Evolutionary conservation across 169 alveolate species (phyloP).

Genomic region (Theileria orientalis): DNA sequence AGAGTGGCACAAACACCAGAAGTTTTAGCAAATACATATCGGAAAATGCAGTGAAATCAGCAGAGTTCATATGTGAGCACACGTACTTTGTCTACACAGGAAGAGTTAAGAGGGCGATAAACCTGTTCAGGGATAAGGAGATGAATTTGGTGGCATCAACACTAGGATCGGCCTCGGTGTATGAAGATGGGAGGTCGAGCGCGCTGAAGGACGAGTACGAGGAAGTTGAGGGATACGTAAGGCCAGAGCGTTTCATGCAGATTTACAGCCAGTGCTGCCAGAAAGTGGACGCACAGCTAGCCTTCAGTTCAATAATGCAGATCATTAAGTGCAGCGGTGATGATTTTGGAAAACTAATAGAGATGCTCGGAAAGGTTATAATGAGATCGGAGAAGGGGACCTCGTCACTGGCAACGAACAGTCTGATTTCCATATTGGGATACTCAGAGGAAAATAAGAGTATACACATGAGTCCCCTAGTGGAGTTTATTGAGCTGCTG

Average conservation of each 20-base stretch:
- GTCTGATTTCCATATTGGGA: slow-evolving; percentile 14
- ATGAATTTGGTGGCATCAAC: slow-evolving; percentile 45
- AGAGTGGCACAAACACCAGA: background rate
- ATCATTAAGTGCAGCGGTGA: slow-evolving; percentile 3
- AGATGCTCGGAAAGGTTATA: slow-evolving; percentile 10
- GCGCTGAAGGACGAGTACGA: background rate
- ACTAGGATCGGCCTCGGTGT: slow-evolving; percentile 27
- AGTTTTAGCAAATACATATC: background rate
- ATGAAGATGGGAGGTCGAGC: background rate
- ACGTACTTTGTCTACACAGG: slow-evolving; percentile 36
- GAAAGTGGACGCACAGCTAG: slow-evolving; percentile 33
- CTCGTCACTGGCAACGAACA: slow-evolving; percentile 10
- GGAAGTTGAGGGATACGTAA: background rate
- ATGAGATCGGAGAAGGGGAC: slow-evolving; percentile 15
- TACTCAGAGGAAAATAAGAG: background rate
- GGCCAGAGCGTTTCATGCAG: slow-evolving; percentile 14
- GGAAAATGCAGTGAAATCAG: background rate
- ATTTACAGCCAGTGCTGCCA: slow-evolving; percentile 22
- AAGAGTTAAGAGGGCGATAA: background rate
- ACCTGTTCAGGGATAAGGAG: slow-evolving; percentile 27
- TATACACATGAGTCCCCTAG: background rate
- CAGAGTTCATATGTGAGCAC: slow-evolving; percentile 36
- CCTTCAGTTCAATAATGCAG: slow-evolving; percentile 37
- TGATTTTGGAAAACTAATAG: slow-evolving; percentile 1
- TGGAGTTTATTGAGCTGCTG: slow-evolving; percentile 8